phyloP scores from a whole-genome alignment of 1,284 basidiomycete species.

The Malassezia vespertilionis region DNA sequence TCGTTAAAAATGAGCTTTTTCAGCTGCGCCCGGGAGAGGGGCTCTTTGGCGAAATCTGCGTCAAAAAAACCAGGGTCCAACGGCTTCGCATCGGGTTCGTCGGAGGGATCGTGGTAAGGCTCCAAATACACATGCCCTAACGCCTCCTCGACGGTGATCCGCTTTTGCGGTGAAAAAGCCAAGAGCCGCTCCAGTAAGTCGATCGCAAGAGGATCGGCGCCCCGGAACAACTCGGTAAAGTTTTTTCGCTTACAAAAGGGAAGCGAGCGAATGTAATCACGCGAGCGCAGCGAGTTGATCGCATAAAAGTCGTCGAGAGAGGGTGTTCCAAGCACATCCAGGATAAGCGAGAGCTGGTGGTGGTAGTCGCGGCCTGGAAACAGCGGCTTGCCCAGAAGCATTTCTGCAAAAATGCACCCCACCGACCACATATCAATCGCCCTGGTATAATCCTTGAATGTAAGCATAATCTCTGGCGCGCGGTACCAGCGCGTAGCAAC shows the following conservation, averaged over 20 bases:
- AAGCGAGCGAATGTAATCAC: slow-evolving; percentile 83
- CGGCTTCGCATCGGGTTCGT: slow-evolving; percentile 41
- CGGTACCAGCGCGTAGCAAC: slow-evolving; percentile 47
- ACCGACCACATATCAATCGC: slow-evolving; percentile 64
- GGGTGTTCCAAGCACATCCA: slow-evolving; percentile 56
- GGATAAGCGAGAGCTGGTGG: slow-evolving; percentile 54
- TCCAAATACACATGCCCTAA: slow-evolving; percentile 43
- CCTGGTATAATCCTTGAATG: slow-evolving; percentile 48
- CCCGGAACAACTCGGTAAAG: slow-evolving; percentile 64
- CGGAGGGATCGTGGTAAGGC: slow-evolving; percentile 45
- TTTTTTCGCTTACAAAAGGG: slow-evolving; percentile 78
- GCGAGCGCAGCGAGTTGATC: slow-evolving; percentile 65
- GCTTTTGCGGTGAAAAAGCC: slow-evolving; percentile 53
- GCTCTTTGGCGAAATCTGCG: slow-evolving; percentile 47
- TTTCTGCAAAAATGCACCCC: slow-evolving; percentile 84
- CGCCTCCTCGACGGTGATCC: slow-evolving; percentile 45
- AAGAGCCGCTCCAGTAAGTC: slow-evolving; percentile 80
- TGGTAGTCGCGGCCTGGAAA: slow-evolving; percentile 62
- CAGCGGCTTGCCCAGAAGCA: slow-evolving; percentile 75
- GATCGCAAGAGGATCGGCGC: slow-evolving; percentile 55
- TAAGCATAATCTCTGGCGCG: slow-evolving; percentile 47
- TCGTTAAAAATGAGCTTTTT: slow-evolving; percentile 43
- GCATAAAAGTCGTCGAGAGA: slow-evolving; percentile 57
- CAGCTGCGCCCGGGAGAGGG: slow-evolving; percentile 49
- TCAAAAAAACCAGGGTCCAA: slow-evolving; percentile 44